These are phyloP conservation scores for Alternaria tenuissima DNA, from an alignment of 2,329 filamentous ascomycete species.

Conservation along the genomic window DNA sequence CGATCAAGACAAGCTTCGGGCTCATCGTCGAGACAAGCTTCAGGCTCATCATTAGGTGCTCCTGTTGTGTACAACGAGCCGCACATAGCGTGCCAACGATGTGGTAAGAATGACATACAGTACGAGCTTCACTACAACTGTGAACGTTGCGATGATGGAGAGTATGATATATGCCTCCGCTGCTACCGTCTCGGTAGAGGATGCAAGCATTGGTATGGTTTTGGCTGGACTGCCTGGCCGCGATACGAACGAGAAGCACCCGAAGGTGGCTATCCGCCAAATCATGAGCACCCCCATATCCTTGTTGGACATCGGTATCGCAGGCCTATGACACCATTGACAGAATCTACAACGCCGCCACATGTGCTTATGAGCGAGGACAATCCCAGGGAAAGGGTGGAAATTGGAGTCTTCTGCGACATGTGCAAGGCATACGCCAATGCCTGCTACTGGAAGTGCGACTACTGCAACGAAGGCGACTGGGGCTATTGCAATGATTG, in stretches of 20 bases:
- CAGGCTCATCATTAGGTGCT: constrained; percentile 18
- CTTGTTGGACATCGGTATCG: constrained; percentile 58
- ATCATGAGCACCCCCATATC: constrained; percentile 61
- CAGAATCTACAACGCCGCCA: constrained; percentile 32
- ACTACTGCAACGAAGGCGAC: constrained; percentile 86
- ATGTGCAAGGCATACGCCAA: constrained; percentile 77
- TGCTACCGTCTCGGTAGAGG: constrained; percentile 82
- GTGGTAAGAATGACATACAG: constrained; percentile 76
- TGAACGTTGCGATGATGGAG: constrained; percentile 70
- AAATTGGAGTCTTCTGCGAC: constrained; percentile 85
- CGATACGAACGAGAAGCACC: constrained; percentile 65
- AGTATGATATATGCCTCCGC: constrained; percentile 79
- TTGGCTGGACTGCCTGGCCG: constrained; percentile 74
- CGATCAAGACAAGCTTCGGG: constrained; percentile 29
- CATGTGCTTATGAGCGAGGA: constrained; percentile 63
- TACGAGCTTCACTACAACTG: constrained; percentile 90
- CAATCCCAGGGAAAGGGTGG: constrained; percentile 71
- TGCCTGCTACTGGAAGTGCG: constrained; percentile 89
- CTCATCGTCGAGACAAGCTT: constrained; percentile 23
- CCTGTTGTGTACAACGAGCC: constrained; percentile 70
- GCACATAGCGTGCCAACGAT: constrained; percentile 75
- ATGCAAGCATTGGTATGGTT: constrained; percentile 88
- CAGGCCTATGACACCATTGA: constrained; percentile 35
- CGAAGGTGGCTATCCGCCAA: constrained; percentile 51
- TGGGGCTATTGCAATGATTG: constrained; percentile 94